phyloP scores from a whole-genome alignment of 164 flowering plant genomes.

The Cinnamomum micranthum region DNA sequence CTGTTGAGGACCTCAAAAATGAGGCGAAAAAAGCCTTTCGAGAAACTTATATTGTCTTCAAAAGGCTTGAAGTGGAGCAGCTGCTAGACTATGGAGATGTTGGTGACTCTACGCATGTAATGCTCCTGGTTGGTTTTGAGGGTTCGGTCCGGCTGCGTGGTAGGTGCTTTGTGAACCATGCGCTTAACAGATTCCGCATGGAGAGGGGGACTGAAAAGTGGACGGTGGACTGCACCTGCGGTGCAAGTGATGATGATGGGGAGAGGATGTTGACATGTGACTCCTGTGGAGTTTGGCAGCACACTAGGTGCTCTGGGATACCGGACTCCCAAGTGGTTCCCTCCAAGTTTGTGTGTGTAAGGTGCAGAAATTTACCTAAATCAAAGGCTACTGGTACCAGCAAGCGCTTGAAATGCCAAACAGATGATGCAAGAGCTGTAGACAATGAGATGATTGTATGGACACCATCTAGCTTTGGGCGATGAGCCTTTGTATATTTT shows the following conservation, averaged over 20 bases:
- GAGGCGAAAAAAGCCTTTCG: constrained; percentile 58
- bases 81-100: constrained; percentile 39
- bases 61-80: constrained; percentile 55
- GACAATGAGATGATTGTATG: neutral
- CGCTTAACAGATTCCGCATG: constrained; percentile 44
- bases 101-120: constrained; percentile 37
- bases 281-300: constrained; percentile 75
- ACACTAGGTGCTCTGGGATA: constrained; percentile 77
- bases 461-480: constrained; percentile 5
- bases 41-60: constrained; percentile 56
- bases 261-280: constrained; percentile 91
- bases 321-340: constrained; percentile 47
- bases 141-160: constrained; percentile 40
- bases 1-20: constrained; percentile 53
- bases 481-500: neutral
- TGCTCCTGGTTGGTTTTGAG: constrained; percentile 33
- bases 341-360: constrained; percentile 43
- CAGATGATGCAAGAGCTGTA: neutral
- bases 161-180: constrained; percentile 33
- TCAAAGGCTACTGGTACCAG: neutral
- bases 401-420: neutral
- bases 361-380: constrained; percentile 24
- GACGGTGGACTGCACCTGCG: constrained; percentile 75
- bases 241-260: constrained; percentile 86
- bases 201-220: constrained; percentile 76